Conservation (phyloP, 495 filamentous ascomycete genomes). For the Geoglossum glabrum region DNA sequence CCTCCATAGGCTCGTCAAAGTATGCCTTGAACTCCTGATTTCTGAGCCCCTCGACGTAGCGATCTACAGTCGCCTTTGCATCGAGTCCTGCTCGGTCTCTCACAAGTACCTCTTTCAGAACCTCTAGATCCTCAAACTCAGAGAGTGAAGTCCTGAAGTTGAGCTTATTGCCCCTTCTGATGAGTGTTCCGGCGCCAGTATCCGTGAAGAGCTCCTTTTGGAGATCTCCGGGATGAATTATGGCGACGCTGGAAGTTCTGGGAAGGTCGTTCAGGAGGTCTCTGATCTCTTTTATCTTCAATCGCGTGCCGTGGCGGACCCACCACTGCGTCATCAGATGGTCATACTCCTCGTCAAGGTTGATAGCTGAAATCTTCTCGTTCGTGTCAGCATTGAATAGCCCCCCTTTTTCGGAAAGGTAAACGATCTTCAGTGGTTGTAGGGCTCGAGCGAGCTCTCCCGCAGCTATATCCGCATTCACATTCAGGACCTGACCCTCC, state of each 20-base stretch:
- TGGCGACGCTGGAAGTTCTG: slow-evolving; percentile 83
- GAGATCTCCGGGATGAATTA: slow-evolving; percentile 85
- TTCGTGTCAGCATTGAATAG: slow-evolving; percentile 83
- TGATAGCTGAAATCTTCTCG: slow-evolving; percentile 93
- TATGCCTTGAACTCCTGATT: slow-evolving; percentile 77
- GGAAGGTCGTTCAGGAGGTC: slow-evolving; percentile 73
- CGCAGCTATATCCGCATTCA: slow-evolving; percentile 93
- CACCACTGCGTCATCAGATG: slow-evolving; percentile 87
- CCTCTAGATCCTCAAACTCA: slow-evolving; percentile 58
- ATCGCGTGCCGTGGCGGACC: slow-evolving; percentile 85
- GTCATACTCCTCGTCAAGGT: slow-evolving; percentile 94
- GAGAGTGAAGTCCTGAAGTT: slow-evolving; percentile 50
- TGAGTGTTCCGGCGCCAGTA: slow-evolving; percentile 85
- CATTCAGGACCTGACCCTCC: slow-evolving; percentile 88
- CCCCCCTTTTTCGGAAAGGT: slow-evolving; percentile 93
- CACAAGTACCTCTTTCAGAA: slow-evolving; percentile 64
- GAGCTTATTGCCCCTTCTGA: slow-evolving; percentile 82
- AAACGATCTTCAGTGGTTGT: slow-evolving; percentile 94
- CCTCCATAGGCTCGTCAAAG: slow-evolving; percentile 92
- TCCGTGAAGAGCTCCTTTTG: slow-evolving; percentile 96
- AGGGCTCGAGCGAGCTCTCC: slow-evolving; percentile 77
- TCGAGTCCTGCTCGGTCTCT: slow-evolving; percentile 73
- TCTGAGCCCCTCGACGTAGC: slow-evolving; percentile 60
- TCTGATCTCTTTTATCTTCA: slow-evolving; percentile 99
- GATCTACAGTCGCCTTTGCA: slow-evolving; percentile 63